Conservation (phyloP, 192 early-diverging fungal species). For the Globomyces pollinis-pini region DNA sequence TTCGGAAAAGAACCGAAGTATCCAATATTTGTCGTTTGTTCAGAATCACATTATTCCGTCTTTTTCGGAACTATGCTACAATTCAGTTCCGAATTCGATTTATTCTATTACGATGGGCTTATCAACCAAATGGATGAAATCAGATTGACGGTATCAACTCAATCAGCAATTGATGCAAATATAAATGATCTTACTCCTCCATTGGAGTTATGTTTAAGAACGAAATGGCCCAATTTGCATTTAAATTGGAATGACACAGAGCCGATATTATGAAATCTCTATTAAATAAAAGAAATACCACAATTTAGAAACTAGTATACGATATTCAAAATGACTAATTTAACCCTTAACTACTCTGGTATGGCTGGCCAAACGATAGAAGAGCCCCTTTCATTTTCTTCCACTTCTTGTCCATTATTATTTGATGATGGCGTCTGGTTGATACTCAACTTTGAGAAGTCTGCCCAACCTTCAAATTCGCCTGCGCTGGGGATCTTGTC, state of each 20-base stretch:
- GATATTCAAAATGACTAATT: too few relatives aligned
- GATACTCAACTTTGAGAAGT: too few relatives aligned
- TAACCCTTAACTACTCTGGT: too few relatives aligned
- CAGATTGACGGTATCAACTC: conserved; percentile 10
- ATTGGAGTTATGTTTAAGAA: conserved; percentile 10
- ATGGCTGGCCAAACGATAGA: too few relatives aligned
- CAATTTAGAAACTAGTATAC: too few relatives aligned
- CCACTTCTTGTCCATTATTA: too few relatives aligned
- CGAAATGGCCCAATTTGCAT: conserved; percentile 9
- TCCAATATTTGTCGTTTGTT: conserved; percentile 46
- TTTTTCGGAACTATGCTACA: conserved; percentile 20
- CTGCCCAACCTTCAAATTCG: too few relatives aligned
- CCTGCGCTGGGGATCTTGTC: too few relatives aligned
- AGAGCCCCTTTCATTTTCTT: too few relatives aligned
- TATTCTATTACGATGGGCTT: conserved; percentile 48
- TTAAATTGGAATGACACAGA: conserved; percentile 11
- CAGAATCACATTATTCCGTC: conserved; percentile 45
- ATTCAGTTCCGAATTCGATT: conserved; percentile 18
- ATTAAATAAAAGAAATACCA: too few relatives aligned
- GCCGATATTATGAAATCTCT: conserved; percentile 7
- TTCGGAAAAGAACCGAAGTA: conserved; percentile 35
- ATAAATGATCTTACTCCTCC: conserved; percentile 9
- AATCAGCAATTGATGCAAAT: background rate
- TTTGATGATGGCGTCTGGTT: too few relatives aligned
- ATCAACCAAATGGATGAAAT: conserved; percentile 45